Conservation (phyloP, 768 basidiomycete genomes). For the Tylopilus plumbeoviolaceoides region DNA sequence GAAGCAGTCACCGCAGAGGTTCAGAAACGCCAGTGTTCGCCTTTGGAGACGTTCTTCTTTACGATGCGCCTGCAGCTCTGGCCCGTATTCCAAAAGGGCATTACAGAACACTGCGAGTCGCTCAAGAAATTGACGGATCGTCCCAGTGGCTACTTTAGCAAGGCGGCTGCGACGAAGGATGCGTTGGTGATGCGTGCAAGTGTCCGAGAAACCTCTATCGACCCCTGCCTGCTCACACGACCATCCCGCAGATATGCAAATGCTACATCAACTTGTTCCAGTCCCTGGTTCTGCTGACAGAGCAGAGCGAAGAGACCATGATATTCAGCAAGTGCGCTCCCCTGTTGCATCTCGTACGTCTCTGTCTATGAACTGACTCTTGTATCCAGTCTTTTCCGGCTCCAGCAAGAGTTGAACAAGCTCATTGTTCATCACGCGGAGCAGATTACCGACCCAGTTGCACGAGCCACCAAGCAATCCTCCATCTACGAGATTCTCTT, state of each 20-base stretch:
- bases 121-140: conserved; percentile 83
- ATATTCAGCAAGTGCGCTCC: conserved; percentile 82
- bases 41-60: conserved; percentile 80
- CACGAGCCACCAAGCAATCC: conserved; percentile 65
- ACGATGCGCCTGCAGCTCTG: conserved; percentile 81
- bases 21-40: conserved; percentile 71
- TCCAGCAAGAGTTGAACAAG: conserved; percentile 79
- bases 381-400: conserved; percentile 62
- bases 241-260: conserved; percentile 51
- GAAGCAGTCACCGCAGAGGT: conserved; percentile 75
- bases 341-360: neutral
- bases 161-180: conserved; percentile 64
- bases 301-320: conserved; percentile 90
- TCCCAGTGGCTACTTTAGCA: conserved; percentile 57
- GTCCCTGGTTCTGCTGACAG: conserved; percentile 74
- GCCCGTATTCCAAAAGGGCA: conserved; percentile 88
- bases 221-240: neutral
- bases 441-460: conserved; percentile 55
- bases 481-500: conserved; percentile 74
- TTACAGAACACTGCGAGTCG: conserved; percentile 79
- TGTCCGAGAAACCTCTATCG: neutral
- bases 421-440: conserved; percentile 71
- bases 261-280: conserved; percentile 82
- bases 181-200: conserved; percentile 57
- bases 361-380: neutral